Evolutionary conservation across 495 filamentous ascomycete species (phyloP).

Genomic region (Staphylotrichum longicolle): DNA sequence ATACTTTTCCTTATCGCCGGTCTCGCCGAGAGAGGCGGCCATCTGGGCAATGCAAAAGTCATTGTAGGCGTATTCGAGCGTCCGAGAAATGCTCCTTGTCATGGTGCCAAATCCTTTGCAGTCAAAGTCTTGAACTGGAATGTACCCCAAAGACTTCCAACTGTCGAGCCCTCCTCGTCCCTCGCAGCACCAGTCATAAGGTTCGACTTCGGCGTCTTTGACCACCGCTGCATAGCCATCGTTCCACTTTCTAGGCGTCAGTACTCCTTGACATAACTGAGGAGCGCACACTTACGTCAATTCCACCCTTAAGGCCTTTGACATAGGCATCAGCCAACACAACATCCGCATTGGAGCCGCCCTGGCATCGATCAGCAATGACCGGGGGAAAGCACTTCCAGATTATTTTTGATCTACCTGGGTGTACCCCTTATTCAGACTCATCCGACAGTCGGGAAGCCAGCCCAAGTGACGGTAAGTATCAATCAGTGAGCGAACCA

Average conservation of each 20-base stretch:
- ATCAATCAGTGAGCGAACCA: slow-evolving; percentile 69
- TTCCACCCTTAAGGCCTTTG: slow-evolving; percentile 59
- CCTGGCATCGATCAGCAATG: slow-evolving; percentile 29
- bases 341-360: slow-evolving; percentile 78
- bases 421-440: slow-evolving; percentile 65
- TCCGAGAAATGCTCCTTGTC: slow-evolving; percentile 68
- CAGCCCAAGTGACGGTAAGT: slow-evolving; percentile 69
- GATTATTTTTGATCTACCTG: slow-evolving; percentile 38
- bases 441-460: slow-evolving; percentile 65
- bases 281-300: slow-evolving; percentile 49
- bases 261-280: neutral
- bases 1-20: slow-evolving; percentile 60
- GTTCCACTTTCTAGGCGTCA: slow-evolving; percentile 47
- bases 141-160: slow-evolving; percentile 68
- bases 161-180: slow-evolving; percentile 66
- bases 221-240: slow-evolving; percentile 71
- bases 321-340: slow-evolving; percentile 67
- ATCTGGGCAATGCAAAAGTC: slow-evolving; percentile 72
- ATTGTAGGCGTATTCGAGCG: slow-evolving; percentile 75
- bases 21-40: slow-evolving; percentile 53
- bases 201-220: slow-evolving; percentile 73
- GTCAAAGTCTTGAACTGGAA: slow-evolving; percentile 67
- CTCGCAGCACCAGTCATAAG: slow-evolving; percentile 66
- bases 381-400: no score
- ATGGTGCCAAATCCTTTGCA: slow-evolving; percentile 64